These are phyloP conservation scores for Fusarium neocosmosporiellum DNA, from an alignment of 2,329 filamentous ascomycete genomes.

Conservation along the genomic window DNA sequence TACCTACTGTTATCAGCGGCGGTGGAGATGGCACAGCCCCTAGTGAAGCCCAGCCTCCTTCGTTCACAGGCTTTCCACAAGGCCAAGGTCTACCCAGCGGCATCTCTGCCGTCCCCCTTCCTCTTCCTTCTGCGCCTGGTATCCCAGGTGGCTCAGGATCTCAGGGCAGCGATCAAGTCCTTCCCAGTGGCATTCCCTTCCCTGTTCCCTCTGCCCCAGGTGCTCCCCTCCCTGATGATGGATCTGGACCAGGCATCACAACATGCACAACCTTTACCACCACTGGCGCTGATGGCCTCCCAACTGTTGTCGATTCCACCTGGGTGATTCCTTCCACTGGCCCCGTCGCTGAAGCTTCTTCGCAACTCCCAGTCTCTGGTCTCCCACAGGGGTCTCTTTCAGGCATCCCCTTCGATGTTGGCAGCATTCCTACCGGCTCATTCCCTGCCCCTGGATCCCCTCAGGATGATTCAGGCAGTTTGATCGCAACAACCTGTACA, in stretches of 20 bases:
- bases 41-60: slow-evolving; percentile 24
- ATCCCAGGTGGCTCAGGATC: slow-evolving; percentile 8
- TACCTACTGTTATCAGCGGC: slow-evolving; percentile 38
- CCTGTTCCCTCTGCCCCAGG: not conserved
- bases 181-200: not conserved
- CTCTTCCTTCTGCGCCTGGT: slow-evolving; percentile 21
- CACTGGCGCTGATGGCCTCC: slow-evolving; percentile 47
- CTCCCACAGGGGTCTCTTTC: slow-evolving; percentile 25
- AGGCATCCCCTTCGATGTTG: slow-evolving; percentile 26
- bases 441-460: slow-evolving; percentile 21
- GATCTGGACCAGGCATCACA: slow-evolving; percentile 26
- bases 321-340: slow-evolving; percentile 42
- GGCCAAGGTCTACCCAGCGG: slow-evolving; percentile 28
- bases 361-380: slow-evolving; percentile 20
- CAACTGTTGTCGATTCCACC: slow-evolving; percentile 50
- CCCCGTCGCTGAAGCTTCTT: slow-evolving; percentile 22
- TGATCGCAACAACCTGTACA: slow-evolving; percentile 27
- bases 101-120: slow-evolving; percentile 22
- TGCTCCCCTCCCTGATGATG: slow-evolving; percentile 11
- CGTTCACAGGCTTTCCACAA: slow-evolving; percentile 11
- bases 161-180: not conserved
- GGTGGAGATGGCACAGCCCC: slow-evolving; percentile 13
- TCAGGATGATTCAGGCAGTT: slow-evolving; percentile 23
- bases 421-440: slow-evolving; percentile 23
- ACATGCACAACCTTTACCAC: slow-evolving; percentile 45